Conservation (phyloP, 2,329 filamentous ascomycete species). For the Sporothrix humicola region DNA sequence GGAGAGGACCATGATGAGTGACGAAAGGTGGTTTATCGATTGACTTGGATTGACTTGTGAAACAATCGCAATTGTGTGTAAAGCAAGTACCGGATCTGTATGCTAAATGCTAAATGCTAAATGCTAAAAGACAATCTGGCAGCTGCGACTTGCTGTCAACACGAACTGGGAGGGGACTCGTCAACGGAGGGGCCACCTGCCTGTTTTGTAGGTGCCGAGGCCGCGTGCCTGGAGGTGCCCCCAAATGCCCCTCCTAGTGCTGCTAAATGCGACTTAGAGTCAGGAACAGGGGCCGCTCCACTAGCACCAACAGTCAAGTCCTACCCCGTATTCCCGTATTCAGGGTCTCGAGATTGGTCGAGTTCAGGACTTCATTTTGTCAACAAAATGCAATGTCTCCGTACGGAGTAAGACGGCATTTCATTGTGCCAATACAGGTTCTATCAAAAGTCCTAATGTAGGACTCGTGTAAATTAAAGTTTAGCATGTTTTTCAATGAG, state of each 20-base stretch:
- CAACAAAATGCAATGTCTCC: too few species aligned
- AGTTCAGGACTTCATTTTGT: too few species aligned
- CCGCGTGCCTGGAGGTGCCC: background rate
- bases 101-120: background rate
- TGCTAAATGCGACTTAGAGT: background rate
- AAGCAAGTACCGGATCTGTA: background rate
- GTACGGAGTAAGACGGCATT: too few species aligned
- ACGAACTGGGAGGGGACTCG: background rate
- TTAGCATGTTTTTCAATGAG: too few species aligned
- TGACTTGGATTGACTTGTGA: too few species aligned
- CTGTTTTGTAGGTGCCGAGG: conserved; percentile 11
- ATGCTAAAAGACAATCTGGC: background rate
- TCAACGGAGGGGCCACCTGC: conserved; percentile 13
- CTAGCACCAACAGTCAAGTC: background rate
- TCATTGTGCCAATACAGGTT: too few species aligned
- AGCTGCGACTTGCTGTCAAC: background rate
- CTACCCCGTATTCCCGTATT: background rate
- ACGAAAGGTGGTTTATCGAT: background rate
- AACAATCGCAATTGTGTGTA: background rate
- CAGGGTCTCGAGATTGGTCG: too few species aligned
- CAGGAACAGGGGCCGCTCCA: conserved; percentile 11
- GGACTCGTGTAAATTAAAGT: too few species aligned
- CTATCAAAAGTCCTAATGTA: too few species aligned
- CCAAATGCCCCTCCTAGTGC: background rate
- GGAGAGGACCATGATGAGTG: conserved; percentile 17